These are phyloP conservation scores for Rhododendron molle DNA, from an alignment of 148 eudicot genomes.

Conservation along the genomic window DNA sequence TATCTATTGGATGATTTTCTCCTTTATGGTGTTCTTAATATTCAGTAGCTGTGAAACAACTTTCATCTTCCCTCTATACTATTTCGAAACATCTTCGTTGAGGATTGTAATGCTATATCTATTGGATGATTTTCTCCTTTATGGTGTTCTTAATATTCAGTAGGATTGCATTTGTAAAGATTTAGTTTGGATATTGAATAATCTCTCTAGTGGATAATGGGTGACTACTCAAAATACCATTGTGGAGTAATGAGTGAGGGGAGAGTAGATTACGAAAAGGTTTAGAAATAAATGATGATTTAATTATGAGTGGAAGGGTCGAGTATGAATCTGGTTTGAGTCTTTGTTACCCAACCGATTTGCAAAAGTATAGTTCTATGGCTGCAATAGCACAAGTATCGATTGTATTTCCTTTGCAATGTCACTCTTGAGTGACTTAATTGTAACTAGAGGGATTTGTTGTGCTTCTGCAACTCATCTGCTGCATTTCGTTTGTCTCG, in stretches of 20 bases:
- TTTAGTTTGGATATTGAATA: background rate
- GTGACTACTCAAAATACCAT: background rate
- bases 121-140: background rate
- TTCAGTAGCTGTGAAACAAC: background rate
- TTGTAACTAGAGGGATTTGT: constrained; percentile 8
- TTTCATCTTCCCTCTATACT: background rate
- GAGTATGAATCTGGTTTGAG: background rate
- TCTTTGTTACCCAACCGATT: background rate
- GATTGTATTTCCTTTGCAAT: background rate
- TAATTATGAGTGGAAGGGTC: background rate
- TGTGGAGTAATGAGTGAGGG: background rate
- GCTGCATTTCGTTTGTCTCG: constrained; percentile 14
- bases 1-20: background rate
- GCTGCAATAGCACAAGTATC: background rate
- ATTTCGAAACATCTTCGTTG: background rate
- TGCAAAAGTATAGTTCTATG: background rate
- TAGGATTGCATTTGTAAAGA: background rate
- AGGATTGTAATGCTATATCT: background rate
- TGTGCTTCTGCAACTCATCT: constrained; percentile 22
- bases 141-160: background rate
- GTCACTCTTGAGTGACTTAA: background rate
- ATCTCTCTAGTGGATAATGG: background rate
- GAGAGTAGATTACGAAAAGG: background rate
- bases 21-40: background rate
- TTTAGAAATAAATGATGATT: background rate